Evolutionary conservation across 352 stramenopile species (phyloP), one percentile per base, ranked within the genome.

Genomic region (Albugo candida): DNA sequence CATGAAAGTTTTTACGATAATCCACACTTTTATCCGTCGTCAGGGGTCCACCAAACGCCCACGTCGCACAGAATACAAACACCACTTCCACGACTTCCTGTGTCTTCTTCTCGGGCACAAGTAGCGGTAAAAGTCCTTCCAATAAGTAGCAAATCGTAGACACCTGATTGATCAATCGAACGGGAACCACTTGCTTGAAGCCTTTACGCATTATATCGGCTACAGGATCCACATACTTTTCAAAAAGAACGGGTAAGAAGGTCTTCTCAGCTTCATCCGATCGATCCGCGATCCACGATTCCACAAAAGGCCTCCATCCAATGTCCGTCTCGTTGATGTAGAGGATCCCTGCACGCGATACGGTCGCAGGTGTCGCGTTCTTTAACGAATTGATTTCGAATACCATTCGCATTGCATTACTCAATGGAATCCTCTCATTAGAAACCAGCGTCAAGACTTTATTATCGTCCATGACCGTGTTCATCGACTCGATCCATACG

Each of bases 381-480:
- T 87, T 88, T 24, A 92, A 66, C 36, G 74, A 87, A 47, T 91
- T 91, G 52, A 92, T 91, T 55, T 92, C 80, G 43, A 92, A 92
- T 27, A 92, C 70, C 80, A 92, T 92, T n/a, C 78, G 66, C 80
- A 92, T 92, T 0, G 77, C 77, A 17, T 62, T 56, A 24, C 74
- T 91, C 24, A 91, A 43, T 2, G 80, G 78, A 14, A 91, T 92
- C 2, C 80, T 71, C 49, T 92, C 80, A 42, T 92, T 92, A 13
- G 74, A 89, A 37, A 91, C 80, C 0, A 97, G 64, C 10, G 92
- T 97, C 1, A 97, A 65, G 47, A 97, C 82, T 42, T 95, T 95
- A 61, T 97, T 97, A 49, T 97, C 91, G 50, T 97, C 92, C 92
- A 97, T 97, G 55, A 97, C 92, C 0, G 84, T 96, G 63, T 98